A percentile compares a stretch with the other conserved stretches of the same genome.
These are phyloP conservation scores for Mortierella sp. DNA, from an alignment of 371 early-diverging fungal species.

Conservation along the genomic window DNA sequence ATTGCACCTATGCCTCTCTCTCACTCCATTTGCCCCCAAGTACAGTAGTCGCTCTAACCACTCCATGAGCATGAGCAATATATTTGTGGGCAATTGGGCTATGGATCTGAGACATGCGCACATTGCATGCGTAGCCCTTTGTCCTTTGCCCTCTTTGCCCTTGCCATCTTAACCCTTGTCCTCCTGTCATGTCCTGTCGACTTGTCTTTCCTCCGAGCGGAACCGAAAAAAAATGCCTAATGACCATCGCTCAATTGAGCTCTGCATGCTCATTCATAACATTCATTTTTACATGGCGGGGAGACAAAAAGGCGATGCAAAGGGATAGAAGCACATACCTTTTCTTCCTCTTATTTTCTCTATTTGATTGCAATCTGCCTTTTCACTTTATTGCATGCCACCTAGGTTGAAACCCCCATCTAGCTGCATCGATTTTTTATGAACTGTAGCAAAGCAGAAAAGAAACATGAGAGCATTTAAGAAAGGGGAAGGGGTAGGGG, in stretches of 20 bases:
- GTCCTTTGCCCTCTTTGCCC: no score
- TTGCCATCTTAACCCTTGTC: no score
- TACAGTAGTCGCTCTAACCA: no score
- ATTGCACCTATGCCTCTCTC: not conserved
- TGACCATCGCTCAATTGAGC: not conserved
- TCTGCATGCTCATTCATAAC: not conserved
- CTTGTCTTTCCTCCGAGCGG: no score
- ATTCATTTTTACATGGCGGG: not conserved
- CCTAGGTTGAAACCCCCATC: not conserved
- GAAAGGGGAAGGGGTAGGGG: no score
- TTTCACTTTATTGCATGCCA: not conserved
- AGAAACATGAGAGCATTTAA: not conserved
- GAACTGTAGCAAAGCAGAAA: not conserved
- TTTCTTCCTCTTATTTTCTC: not conserved
- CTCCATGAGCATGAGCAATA: not conserved
- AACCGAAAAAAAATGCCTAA: no score
- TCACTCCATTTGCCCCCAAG: not conserved
- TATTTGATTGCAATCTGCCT: conserved; percentile 7
- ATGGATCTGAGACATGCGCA: not conserved
- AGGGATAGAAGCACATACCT: not conserved
- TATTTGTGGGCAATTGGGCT: not conserved
- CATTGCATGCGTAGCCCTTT: not conserved
- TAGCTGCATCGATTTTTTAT: conserved; percentile 1
- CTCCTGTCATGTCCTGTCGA: not conserved
- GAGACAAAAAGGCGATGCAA: not conserved